These are phyloP conservation scores for Vanrija sp. DNA, from an alignment of 1,284 basidiomycete species.

Conservation along the genomic window DNA sequence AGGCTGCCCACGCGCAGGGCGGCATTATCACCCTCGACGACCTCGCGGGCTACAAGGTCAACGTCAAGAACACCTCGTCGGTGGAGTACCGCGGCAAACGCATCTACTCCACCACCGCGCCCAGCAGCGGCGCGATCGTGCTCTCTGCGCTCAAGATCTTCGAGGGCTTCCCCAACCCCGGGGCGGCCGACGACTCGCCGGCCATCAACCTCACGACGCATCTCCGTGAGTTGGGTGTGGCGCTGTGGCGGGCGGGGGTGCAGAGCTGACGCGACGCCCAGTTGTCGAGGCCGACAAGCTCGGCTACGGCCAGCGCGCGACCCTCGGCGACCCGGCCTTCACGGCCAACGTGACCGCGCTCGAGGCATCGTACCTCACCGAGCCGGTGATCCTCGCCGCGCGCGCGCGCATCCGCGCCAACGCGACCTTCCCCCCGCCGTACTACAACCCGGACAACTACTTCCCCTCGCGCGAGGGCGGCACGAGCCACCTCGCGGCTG, in stretches of 20 bases:
- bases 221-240: slow-evolving; percentile 20
- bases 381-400: slow-evolving; percentile 29
- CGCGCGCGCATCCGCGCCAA: slow-evolving; percentile 36
- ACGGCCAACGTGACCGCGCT: slow-evolving; percentile 45
- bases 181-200: slow-evolving; percentile 14
- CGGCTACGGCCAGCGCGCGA: slow-evolving; percentile 47
- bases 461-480: slow-evolving; percentile 40
- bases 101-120: slow-evolving; percentile 29
- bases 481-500: slow-evolving; percentile 47
- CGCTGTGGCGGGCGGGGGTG: too few species aligned
- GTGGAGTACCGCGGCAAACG: slow-evolving; percentile 31
- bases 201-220: slow-evolving; percentile 42
- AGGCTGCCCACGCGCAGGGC: slow-evolving; percentile 15
- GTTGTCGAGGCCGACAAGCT: slow-evolving; percentile 49
- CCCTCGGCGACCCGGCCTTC: slow-evolving; percentile 49
- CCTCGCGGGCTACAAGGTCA: slow-evolving; percentile 24
- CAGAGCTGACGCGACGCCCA: not conserved
- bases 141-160: slow-evolving; percentile 39
- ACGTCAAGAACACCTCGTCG: slow-evolving; percentile 19
- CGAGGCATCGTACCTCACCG: slow-evolving; percentile 40
- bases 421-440: slow-evolving; percentile 24
- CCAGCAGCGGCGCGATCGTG: slow-evolving; percentile 29
- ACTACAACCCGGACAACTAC: slow-evolving; percentile 47
- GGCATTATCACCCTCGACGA: slow-evolving; percentile 29
- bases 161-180: slow-evolving; percentile 23